Evolutionary conservation across 148 eudicot genomes (phyloP), one percentile per base, ranked within the genome.

Genomic region (Fallopia convolvulus): DNA sequence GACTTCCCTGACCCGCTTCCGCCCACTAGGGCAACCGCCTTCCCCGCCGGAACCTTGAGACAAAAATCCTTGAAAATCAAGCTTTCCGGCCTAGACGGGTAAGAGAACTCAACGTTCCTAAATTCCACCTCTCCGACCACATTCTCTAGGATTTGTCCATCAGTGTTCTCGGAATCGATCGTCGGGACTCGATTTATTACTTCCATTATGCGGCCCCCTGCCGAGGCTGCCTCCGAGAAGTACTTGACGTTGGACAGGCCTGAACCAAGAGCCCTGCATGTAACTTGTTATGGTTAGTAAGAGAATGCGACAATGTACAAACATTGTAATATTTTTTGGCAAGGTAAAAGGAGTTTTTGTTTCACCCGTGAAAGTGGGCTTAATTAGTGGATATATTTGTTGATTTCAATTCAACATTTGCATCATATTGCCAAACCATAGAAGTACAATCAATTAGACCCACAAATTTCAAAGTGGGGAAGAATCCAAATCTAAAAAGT

Each of bases 1-100:
- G 85, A 82, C 74, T 85, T 85, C 4, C 87, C 87, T 0, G 87
- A 85, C 44, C 87, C 87, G 48, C 87, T 85, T 23, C 77, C 80
- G 10, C 87, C 87, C 11, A 85, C 87, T n/a, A 85, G 39, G 0
- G 85, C 87, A 23, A 83, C 83, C 20, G 80, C 81, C 74, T 46
- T 70, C 20, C 83, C 85, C 12, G 83, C 77, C 4, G 83, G 83
- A 47, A 85, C 53, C 49, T 52, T 75, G 30, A 85, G 75, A 47
- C 76, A 75, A 36, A 85, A 70, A 41, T 83, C 80, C 17, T 55
- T 77, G 44, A 85, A 79, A 8, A 85, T 70, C 5, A 70, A 11
- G 46, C 76, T 47, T 18, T 85, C 87, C 0, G 83, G 87, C 68
- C 87, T 78, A 53, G 87, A 85, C 8, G 87, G 87, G 65, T 85